Percentiles rank a stretch among this genome's conserved stretches.
Evolutionary conservation across 441 rosid species (phyloP).

Genomic region (Populus hybrid): DNA sequence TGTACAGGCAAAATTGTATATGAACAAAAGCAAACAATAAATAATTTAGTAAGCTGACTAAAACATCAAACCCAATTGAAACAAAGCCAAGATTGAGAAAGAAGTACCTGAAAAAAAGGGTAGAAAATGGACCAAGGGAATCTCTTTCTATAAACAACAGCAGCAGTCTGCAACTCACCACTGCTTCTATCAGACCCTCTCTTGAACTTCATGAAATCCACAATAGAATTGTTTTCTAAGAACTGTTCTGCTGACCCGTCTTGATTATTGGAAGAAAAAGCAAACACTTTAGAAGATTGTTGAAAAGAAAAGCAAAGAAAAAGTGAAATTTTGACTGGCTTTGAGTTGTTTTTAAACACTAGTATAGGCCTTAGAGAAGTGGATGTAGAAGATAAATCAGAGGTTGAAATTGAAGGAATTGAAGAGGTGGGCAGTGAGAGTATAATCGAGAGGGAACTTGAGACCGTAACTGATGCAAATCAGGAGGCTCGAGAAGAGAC

Average conservation of each 20-base stretch:
- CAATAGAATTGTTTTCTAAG: constrained; percentile 55
- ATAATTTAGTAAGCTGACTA: background rate
- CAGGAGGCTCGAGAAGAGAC: no score
- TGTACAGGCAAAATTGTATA: constrained; percentile 13
- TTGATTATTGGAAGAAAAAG: constrained; percentile 27
- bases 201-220: constrained; percentile 84
- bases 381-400: constrained; percentile 25
- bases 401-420: constrained; percentile 22
- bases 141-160: constrained; percentile 68
- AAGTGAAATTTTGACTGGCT: constrained; percentile 21
- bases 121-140: constrained; percentile 81
- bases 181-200: constrained; percentile 36
- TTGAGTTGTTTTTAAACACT: constrained; percentile 15
- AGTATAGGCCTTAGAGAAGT: constrained; percentile 24
- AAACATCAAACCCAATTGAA: background rate
- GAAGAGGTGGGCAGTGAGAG: constrained; percentile 37
- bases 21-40: constrained; percentile 1
- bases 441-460: constrained; percentile 24
- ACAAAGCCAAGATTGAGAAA: background rate
- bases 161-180: constrained; percentile 76
- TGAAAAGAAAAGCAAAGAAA: constrained; percentile 1
- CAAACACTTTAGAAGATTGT: constrained; percentile 11
- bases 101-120: constrained; percentile 67
- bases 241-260: constrained; percentile 56
- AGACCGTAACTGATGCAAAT: constrained; percentile 26